Evolutionary conservation across 129 eudicot genomes (phyloP), one percentile per base, ranked within the genome.

Genomic region (Arctium minus): DNA sequence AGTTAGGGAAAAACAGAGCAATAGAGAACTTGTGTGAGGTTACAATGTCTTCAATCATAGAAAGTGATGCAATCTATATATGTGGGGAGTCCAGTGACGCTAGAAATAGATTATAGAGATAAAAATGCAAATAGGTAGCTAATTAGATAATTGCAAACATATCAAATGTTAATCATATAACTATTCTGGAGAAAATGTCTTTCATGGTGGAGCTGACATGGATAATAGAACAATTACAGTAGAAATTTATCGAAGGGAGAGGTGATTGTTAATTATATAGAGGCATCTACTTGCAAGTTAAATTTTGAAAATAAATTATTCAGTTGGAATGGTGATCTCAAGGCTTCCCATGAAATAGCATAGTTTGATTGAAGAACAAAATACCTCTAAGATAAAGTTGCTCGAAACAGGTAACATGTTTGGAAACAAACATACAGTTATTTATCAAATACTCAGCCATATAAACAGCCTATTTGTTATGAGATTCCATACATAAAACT

Each of bases 191-290:
- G 15, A 76, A 60, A 71, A 17, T 30, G 33, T 53, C 60, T 65
- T 36, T 18, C 76, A 46, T 62, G 36, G 73, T 75, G 73, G 72
- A 72, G 72, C 84, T 53, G 72, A n/a, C 79, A 72, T 81, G 70
- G 15, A 53, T 79, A 18, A 72, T 33, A 72, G 73, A 73, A 56
- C 75, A 62, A n/a, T 68, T 29, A 40, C 67, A 56, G 39, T 22
- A 42, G 48, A 73, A 39, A 3, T 62, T 46, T 15, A 75, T 22
- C 32, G 67, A 42, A n/a, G 22, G 10, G 9, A 40, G 46, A 72
- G 76, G 22, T 39, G 50, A 40, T 50, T 56, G 67, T 56, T 29
- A 67, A 78, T 56, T 18, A 78, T 39, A 78, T 22, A 42, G 64
- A 67, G 40, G 44, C 31, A 37, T 12, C 3, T 35, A 64, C 11